Evolutionary conservation across 495 filamentous ascomycete genomes (phyloP).

Genomic region (Talaromyces wortmannii): DNA sequence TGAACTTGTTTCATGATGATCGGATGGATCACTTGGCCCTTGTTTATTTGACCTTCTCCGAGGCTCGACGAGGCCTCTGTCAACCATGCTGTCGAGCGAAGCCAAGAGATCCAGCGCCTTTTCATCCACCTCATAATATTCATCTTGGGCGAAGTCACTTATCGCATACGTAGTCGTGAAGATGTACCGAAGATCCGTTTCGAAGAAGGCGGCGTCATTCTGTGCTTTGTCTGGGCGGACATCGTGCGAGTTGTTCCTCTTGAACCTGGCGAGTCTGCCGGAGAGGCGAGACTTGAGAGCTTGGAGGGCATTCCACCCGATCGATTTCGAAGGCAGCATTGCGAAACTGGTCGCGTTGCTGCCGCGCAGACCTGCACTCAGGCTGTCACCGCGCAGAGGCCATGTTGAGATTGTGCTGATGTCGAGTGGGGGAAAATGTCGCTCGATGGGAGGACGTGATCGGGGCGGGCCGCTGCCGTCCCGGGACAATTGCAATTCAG

Average conservation of each 20-base stretch:
- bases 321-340: background rate
- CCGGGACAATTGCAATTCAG: too few species aligned
- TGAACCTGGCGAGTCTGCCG: background rate
- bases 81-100: background rate
- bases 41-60: too few species aligned
- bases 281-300: background rate
- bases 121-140: background rate
- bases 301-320: background rate
- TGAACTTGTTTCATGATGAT: background rate
- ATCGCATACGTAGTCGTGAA: background rate
- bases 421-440: too few species aligned
- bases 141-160: background rate
- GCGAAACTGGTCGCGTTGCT: background rate
- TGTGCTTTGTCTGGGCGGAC: background rate
- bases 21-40: too few species aligned
- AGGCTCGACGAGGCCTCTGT: background rate
- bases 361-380: background rate
- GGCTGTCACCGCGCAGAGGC: background rate
- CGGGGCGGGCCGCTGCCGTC: too few species aligned
- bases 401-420: background rate
- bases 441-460: too few species aligned
- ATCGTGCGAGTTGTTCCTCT: background rate
- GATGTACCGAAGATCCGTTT: conserved; percentile 1
- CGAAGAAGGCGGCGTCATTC: conserved; percentile 1
- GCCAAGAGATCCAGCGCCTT: background rate